These are phyloP conservation scores for Beauveria sp. DNA, from an alignment of 2,329 filamentous ascomycete species.

Conservation along the genomic window DNA sequence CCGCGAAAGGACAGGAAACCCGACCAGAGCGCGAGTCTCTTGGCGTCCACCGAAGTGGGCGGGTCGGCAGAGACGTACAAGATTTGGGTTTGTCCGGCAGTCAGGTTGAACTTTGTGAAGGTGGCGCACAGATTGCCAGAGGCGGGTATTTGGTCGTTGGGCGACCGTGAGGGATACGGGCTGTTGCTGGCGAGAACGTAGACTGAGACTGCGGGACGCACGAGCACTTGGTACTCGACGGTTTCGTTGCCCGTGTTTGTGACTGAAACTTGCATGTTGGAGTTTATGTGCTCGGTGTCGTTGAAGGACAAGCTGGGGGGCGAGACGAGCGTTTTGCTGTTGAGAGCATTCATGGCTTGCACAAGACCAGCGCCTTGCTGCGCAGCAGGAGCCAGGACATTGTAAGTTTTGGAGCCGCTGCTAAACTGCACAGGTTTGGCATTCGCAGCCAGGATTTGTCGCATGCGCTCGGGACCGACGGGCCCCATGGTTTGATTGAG, in stretches of 20 bases:
- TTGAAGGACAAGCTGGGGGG: slow-evolving; percentile 48
- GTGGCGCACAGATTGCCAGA: slow-evolving; percentile 36
- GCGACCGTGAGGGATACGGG: slow-evolving; percentile 34
- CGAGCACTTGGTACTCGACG: slow-evolving; percentile 44
- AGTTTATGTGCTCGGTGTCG: slow-evolving; percentile 47
- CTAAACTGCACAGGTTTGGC: slow-evolving; percentile 43
- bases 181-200: slow-evolving; percentile 36
- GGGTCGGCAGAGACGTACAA: slow-evolving; percentile 39
- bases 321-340: slow-evolving; percentile 39
- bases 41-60: slow-evolving; percentile 31
- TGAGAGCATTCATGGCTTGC: slow-evolving; percentile 45
- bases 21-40: slow-evolving; percentile 32
- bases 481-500: slow-evolving; percentile 43
- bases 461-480: slow-evolving; percentile 41
- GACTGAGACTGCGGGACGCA: slow-evolving; percentile 42
- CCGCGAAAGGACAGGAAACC: slow-evolving; percentile 34
- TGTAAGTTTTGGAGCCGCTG: slow-evolving; percentile 28
- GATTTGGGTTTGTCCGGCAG: slow-evolving; percentile 33
- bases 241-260: slow-evolving; percentile 42
- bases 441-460: slow-evolving; percentile 42
- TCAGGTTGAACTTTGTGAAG: slow-evolving; percentile 35
- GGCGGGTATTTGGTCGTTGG: slow-evolving; percentile 33
- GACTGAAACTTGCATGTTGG: slow-evolving; percentile 44
- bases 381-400: slow-evolving; percentile 43
- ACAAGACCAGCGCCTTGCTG: slow-evolving; percentile 51